Base-by-base conservation (phyloP, 1,284 basidiomycete genomes). In the Trametes sp. region DNA sequence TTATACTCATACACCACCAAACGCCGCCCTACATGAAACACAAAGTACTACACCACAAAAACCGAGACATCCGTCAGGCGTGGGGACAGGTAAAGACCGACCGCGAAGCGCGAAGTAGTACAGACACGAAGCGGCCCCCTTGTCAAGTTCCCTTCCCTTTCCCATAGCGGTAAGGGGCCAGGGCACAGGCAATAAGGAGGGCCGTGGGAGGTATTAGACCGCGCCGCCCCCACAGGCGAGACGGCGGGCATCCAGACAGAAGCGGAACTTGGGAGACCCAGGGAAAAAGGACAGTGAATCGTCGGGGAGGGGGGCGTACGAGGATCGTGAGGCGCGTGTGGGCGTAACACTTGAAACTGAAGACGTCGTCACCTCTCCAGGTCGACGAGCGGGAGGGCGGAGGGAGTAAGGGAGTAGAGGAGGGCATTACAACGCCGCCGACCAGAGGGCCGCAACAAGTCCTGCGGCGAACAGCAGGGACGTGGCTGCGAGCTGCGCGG, bases 81-180 rank as follows among this genome's bases (percentile, higher is more conserved):
- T n/a, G n/a, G n/a, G n/a, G n/a, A n/a, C n/a, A n/a, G 42, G 52
- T 54, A 54, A 53, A 54, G 59, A 54, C 59, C 52, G 52, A 44
- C 35, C n/a, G n/a, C n/a, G n/a, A n/a, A n/a, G 16, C 23, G 33
- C 33, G 23, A 45, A 41, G 44, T 54, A 48, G 50, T 59, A 60
- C 59, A 60, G 53, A 60, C 59, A 50, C 31, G 59, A 60, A 60
- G 52, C 44, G 28, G 51, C 23, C 35, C 41, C 51, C 28, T 10
- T 31, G 14, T 36, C 16, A 8, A n/a, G n/a, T n/a, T n/a, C 35
- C 35, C 23, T 29, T 38, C 29, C 28, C 19, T 50, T 10, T 28
- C 14, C 26, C 23, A 46, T 11, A 28, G 29, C 19, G 50, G 16
- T n/a, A 13, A 36, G 35, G 11, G 24, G 44, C 19, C 6, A 21